Evolutionary conservation across 179 eudicot genomes (phyloP).

Genomic region (Beta lomatogona): DNA sequence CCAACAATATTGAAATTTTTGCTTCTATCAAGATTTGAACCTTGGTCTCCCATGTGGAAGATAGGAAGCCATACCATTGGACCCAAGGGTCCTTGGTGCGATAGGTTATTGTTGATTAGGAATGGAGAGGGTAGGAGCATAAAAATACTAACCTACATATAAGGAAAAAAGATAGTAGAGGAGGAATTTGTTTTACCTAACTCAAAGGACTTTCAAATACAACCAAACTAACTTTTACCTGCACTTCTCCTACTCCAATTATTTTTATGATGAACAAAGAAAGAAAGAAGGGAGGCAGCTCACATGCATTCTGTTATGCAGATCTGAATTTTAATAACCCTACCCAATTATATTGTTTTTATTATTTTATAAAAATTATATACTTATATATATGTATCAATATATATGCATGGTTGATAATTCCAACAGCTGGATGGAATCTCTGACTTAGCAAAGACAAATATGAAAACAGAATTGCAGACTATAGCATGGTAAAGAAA

Average conservation of each 20-base stretch:
- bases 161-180: not conserved
- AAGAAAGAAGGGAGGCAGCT: conserved; percentile 29
- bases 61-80: too few species aligned
- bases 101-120: too few species aligned
- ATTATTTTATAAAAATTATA: not conserved
- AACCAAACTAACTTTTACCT: conserved; percentile 28
- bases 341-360: conserved; percentile 11
- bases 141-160: not conserved
- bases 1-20: too few species aligned
- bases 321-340: conserved; percentile 31
- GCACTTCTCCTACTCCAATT: conserved; percentile 29
- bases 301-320: conserved; percentile 42
- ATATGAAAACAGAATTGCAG: conserved; percentile 34
- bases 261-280: conserved; percentile 23
- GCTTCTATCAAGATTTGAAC: too few species aligned
- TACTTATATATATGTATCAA: not conserved
- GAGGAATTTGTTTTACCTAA: conserved; percentile 38
- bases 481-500: conserved; percentile 14
- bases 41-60: too few species aligned
- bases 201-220: conserved; percentile 22
- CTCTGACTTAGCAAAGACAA: conserved; percentile 44
- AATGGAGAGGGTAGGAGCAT: too few species aligned
- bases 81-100: too few species aligned
- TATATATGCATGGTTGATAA: conserved; percentile 35
- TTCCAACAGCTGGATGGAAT: conserved; percentile 45